Percentiles rank a stretch among this genome's conserved stretches.
Evolutionary conservation across 2,329 filamentous ascomycete species (phyloP).

Genomic region (Fusarium dimerum): DNA sequence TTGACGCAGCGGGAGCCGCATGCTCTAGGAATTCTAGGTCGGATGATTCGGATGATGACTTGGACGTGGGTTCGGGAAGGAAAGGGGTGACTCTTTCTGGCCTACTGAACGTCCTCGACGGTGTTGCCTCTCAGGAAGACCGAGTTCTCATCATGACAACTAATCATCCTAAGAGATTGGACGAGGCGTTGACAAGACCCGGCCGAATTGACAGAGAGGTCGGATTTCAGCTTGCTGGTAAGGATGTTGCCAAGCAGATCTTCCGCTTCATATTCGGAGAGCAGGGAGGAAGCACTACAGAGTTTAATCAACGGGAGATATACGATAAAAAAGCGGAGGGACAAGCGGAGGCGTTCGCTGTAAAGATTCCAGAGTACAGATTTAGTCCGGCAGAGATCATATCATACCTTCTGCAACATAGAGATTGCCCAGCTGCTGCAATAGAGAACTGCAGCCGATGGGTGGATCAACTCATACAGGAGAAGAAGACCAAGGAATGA

Average conservation of each 20-base stretch:
- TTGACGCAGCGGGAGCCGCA: conserved; percentile 30
- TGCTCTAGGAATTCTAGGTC: conserved; percentile 11
- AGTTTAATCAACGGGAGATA: conserved; percentile 2
- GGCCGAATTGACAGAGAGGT: conserved; percentile 61
- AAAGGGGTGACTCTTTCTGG: conserved; percentile 18
- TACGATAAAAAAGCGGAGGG: background rate
- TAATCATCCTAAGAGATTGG: conserved; percentile 25
- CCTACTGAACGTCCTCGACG: conserved; percentile 24
- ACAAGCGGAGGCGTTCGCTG: conserved; percentile 38
- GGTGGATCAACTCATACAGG: conserved; percentile 7
- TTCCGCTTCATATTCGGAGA: conserved; percentile 11
- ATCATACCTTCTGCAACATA: conserved; percentile 8
- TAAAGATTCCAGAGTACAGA: conserved; percentile 45
- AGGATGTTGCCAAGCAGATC: conserved; percentile 3
- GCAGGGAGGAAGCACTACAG: background rate
- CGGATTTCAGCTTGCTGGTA: conserved; percentile 24
- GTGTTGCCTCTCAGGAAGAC: conserved; percentile 21
- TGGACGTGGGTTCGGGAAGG: conserved; percentile 4
- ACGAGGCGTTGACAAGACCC: conserved; percentile 21
- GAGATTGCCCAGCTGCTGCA: conserved; percentile 5
- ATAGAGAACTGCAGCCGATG: conserved; percentile 6
- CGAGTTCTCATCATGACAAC: conserved; percentile 29
- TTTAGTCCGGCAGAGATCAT: conserved; percentile 53
- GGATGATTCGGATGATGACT: conserved; percentile 11
- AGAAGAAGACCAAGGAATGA: conserved; percentile 8